phyloP scores from a whole-genome alignment of 352 stramenopile genomes.

The Phytophthora rubi region DNA sequence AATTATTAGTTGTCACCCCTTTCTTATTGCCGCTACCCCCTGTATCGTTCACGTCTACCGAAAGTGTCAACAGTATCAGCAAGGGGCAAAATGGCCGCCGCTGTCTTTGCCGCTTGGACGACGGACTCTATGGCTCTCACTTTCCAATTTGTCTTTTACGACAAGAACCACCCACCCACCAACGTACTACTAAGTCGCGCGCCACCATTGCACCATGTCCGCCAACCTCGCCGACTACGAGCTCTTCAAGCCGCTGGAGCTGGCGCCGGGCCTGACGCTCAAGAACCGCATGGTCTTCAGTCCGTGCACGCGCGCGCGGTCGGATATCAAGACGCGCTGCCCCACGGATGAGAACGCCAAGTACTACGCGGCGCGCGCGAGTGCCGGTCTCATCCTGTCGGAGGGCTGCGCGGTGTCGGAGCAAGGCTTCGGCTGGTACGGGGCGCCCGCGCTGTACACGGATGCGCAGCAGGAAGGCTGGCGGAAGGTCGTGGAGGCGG shows the following conservation, averaged over 20 bases:
- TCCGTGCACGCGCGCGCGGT: slow-evolving; percentile 44
- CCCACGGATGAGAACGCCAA: slow-evolving; percentile 44
- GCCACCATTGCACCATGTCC: slow-evolving; percentile 26
- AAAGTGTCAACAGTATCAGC: slow-evolving; percentile 24
- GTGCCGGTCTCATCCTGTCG: slow-evolving; percentile 37
- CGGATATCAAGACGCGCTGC: slow-evolving; percentile 32
- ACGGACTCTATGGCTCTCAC: background rate
- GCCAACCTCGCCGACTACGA: slow-evolving; percentile 39
- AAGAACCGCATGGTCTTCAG: slow-evolving; percentile 56
- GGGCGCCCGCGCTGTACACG: slow-evolving; percentile 52
- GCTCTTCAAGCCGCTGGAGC: slow-evolving; percentile 47
- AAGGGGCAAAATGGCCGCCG: background rate
- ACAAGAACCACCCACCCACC: slow-evolving; percentile 1
- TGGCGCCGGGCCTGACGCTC: slow-evolving; percentile 39
- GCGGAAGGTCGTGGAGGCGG: slow-evolving; percentile 26
- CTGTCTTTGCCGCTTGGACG: background rate
- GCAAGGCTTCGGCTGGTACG: slow-evolving; percentile 39
- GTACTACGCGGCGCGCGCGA: slow-evolving; percentile 35
- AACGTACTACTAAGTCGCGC: background rate
- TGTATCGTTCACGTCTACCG: slow-evolving; percentile 26
- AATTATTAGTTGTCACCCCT: no score
- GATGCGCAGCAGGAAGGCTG: slow-evolving; percentile 33
- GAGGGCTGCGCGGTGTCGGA: slow-evolving; percentile 34
- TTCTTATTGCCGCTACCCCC: no score
- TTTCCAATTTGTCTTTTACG: slow-evolving; percentile 13